These are phyloP conservation scores for rapeseed (Brassica napus) DNA, from an alignment of 345 rosid species.

Conservation along the genomic window DNA sequence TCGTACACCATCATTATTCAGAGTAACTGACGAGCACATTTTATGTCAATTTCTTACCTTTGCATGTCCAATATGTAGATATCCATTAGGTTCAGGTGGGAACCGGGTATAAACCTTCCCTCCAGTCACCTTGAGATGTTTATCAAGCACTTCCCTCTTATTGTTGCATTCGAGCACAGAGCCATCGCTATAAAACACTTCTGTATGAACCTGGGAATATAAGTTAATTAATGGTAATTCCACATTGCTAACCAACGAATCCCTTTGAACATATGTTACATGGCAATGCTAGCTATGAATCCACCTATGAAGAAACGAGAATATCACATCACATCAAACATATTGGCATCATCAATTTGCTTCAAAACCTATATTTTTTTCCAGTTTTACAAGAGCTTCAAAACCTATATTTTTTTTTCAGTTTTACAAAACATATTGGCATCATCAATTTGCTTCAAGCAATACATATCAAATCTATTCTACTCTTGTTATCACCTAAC, in stretches of 20 bases:
- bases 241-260: background rate
- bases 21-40: background rate
- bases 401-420: background rate
- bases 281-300: background rate
- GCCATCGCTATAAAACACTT: slow-evolving; percentile 72
- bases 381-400: background rate
- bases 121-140: slow-evolving; percentile 74
- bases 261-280: slow-evolving; percentile 6
- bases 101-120: slow-evolving; percentile 83
- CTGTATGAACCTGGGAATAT: slow-evolving; percentile 73
- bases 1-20: too few species aligned
- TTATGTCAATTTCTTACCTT: slow-evolving; percentile 53
- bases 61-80: slow-evolving; percentile 98
- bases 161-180: slow-evolving; percentile 84
- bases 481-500: slow-evolving; percentile 13
- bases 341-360: slow-evolving; percentile 13
- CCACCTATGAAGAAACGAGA: background rate
- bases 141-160: slow-evolving; percentile 71
- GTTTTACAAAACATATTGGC: background rate
- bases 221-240: background rate
- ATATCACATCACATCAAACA: background rate
- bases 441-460: background rate
- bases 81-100: slow-evolving; percentile 99
- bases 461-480: background rate
- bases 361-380: background rate